Evolutionary conservation across 768 basidiomycete species (phyloP), one percentile per base, ranked within the genome.

Genomic region (Hygrophorus pudorinus): DNA sequence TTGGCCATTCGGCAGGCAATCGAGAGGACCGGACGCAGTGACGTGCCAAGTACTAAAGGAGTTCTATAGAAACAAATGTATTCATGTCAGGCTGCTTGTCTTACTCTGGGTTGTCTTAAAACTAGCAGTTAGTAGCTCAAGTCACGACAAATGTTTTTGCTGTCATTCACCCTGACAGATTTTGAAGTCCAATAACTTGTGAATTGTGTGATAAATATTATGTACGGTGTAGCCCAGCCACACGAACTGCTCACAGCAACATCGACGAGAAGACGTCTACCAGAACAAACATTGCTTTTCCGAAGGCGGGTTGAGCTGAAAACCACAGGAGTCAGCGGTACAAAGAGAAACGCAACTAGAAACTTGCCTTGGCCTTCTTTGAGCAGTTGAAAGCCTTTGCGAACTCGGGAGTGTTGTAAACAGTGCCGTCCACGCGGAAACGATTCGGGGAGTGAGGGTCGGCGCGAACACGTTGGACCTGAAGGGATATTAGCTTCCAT

Each of bases 11-110:
- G 85, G 44, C 81, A 97, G 62, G 96, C 96, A n/a, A 85, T 96
- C 50, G 79, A 89, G 59, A 72, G 72, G 44, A 97, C 93, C 1
- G 91, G 91, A 4, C 78, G 87, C 4, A 73, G 79, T 51, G 96
- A 99, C 46, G 80, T 97, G 24, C 94, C 94, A 0, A 92, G 89
- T 57, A 98, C 96, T 3, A 99, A 99, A 64, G 96, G 96, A 36
- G 93, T 98, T 5, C 67, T 99, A 41, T 80, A 59, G 40, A 21
- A 13, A 9, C n/a, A n/a, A 5, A 9, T 10, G 9, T 35, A 35
- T 35, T 35, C 33, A 10, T 35, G 33, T n/a, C 4, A 13, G 33
- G 13, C 17, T 4, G 3, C 17, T n/a, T n/a, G n/a, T n/a, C n/a
- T n/a, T n/a, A n/a, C n/a, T n/a, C n/a, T n/a, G n/a, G n/a, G n/a